phyloP scores from a whole-genome alignment of 1,139 yeast species.

The Scheffersomyces segobiensis region DNA sequence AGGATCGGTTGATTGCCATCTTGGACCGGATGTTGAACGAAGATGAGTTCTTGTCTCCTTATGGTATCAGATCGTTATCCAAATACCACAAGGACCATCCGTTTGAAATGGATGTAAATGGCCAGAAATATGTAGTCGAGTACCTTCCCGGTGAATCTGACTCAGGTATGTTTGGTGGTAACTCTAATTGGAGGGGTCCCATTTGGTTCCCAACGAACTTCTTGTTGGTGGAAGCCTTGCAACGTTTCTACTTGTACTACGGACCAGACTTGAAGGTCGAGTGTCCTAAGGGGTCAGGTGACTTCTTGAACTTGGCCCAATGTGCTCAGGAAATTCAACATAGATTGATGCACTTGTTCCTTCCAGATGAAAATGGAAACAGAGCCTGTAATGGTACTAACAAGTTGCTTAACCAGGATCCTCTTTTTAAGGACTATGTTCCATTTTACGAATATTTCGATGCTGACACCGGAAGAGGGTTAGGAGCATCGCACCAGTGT shows the following conservation, averaged over 20 bases:
- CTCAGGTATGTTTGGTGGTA: slow-evolving; percentile 95
- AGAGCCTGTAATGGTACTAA: slow-evolving; percentile 82
- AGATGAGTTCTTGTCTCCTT: slow-evolving; percentile 80
- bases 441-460: slow-evolving; percentile 90
- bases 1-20: slow-evolving; percentile 76
- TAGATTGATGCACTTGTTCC: slow-evolving; percentile 76
- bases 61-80: slow-evolving; percentile 88
- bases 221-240: slow-evolving; percentile 82
- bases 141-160: slow-evolving; percentile 94
- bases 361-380: slow-evolving; percentile 68
- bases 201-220: slow-evolving; percentile 97
- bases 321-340: slow-evolving; percentile 92
- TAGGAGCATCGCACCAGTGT: slow-evolving; percentile 94
- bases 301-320: slow-evolving; percentile 78
- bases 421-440: slow-evolving; percentile 72
- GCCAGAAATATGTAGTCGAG: slow-evolving; percentile 69
- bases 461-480: slow-evolving; percentile 93
- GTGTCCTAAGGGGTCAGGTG: slow-evolving; percentile 89
- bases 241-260: slow-evolving; percentile 85
- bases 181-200: slow-evolving; percentile 99
- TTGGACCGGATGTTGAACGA: slow-evolving; percentile 85
- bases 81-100: slow-evolving; percentile 88
- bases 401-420: slow-evolving; percentile 64
- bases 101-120: slow-evolving; percentile 82
- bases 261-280: slow-evolving; percentile 87